phyloP scores from a whole-genome alignment of 805 yeast genomes.

The Lipomyces mesembrius region DNA sequence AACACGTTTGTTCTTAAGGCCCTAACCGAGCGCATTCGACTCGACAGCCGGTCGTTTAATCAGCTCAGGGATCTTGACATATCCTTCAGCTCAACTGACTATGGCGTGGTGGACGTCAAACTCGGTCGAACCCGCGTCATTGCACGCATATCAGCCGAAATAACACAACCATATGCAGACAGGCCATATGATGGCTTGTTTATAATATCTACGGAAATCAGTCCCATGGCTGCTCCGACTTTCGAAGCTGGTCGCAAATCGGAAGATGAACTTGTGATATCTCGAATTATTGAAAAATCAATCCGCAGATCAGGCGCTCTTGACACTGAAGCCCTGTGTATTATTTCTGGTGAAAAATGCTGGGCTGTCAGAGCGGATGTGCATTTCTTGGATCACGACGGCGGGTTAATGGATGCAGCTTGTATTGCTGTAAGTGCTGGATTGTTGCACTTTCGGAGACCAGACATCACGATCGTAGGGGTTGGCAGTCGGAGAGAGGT shows the following conservation, averaged over 20 bases:
- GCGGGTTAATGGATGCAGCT: slow-evolving; percentile 87
- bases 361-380: slow-evolving; percentile 92
- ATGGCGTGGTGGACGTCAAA: slow-evolving; percentile 78
- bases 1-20: slow-evolving; percentile 63
- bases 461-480: slow-evolving; percentile 71
- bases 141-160: slow-evolving; percentile 74
- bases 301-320: slow-evolving; percentile 87
- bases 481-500: slow-evolving; percentile 36
- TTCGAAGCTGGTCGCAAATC: slow-evolving; percentile 73
- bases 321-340: slow-evolving; percentile 88
- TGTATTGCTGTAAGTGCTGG: slow-evolving; percentile 91
- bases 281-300: slow-evolving; percentile 87
- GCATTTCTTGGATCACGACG: slow-evolving; percentile 87
- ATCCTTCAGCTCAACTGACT: slow-evolving; percentile 62
- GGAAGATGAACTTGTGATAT: slow-evolving; percentile 80
- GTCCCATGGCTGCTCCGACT: slow-evolving; percentile 86
- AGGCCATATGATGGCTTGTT: slow-evolving; percentile 94
- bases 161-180: slow-evolving; percentile 81
- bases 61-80: slow-evolving; percentile 71
- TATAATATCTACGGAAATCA: slow-evolving; percentile 78
- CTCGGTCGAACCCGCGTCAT: slow-evolving; percentile 77
- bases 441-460: slow-evolving; percentile 77
- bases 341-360: slow-evolving; percentile 85
- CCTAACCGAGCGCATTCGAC: slow-evolving; percentile 63
- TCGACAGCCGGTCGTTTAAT: slow-evolving; percentile 69